These are phyloP conservation scores for Toxoplasma gondii DNA, from an alignment of 169 alveolate genomes.

Conservation along the genomic window DNA sequence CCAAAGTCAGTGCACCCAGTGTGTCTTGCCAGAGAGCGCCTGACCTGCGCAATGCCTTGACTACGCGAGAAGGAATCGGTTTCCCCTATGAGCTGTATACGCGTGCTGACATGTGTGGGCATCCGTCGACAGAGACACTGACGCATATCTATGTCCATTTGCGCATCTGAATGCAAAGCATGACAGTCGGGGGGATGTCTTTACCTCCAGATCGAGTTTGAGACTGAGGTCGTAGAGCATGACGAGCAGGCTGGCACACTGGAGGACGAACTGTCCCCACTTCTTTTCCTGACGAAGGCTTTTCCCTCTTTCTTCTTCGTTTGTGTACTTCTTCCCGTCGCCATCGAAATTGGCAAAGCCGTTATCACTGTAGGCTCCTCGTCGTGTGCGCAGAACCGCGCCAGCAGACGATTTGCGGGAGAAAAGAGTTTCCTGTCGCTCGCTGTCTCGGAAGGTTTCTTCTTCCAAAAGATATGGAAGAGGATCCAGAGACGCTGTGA, in stretches of 20 bases:
- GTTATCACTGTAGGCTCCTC: background rate
- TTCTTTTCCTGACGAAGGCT: background rate
- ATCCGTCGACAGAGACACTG: no score
- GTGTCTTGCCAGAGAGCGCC: no score
- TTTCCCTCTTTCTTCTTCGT: background rate
- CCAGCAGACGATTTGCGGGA: background rate
- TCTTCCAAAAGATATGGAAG: background rate
- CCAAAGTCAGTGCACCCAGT: no score
- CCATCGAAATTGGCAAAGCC: background rate
- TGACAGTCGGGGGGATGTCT: no score
- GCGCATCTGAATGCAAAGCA: no score
- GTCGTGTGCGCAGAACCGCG: background rate
- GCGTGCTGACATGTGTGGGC: no score
- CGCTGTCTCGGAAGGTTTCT: background rate
- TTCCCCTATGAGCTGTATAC: no score
- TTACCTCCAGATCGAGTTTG: conserved; percentile 20
- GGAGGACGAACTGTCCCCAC: background rate
- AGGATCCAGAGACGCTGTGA: conserved; percentile 27
- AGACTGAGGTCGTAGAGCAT: conserved; percentile 27
- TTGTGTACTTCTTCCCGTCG: background rate
- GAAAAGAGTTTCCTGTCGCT: background rate
- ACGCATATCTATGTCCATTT: no score
- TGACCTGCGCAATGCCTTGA: no score
- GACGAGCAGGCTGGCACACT: conserved; percentile 23
- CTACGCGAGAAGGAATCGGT: no score